Conservation (phyloP, 805 yeast species). For the Candida ulmi region DNA sequence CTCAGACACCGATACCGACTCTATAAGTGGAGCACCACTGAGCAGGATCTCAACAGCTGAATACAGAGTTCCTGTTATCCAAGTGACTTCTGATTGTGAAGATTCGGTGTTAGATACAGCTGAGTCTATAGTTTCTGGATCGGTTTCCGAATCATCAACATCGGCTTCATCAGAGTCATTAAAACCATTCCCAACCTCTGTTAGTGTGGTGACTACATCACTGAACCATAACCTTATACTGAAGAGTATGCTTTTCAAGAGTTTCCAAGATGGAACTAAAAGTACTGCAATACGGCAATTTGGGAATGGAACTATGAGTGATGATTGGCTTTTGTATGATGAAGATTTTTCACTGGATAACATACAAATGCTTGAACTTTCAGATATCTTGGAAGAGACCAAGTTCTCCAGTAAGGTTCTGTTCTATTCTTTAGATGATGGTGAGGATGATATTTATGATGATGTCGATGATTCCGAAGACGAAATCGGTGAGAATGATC, state of each 20-base stretch:
- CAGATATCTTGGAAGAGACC: constrained; percentile 27
- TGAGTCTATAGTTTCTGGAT: not conserved
- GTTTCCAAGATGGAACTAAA: constrained; percentile 13
- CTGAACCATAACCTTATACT: constrained; percentile 12
- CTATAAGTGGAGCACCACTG: not conserved
- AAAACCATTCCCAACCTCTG: constrained; percentile 12
- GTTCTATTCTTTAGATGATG: constrained; percentile 23
- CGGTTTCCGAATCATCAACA: constrained; percentile 1
- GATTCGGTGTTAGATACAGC: not conserved
- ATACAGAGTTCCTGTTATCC: not conserved
- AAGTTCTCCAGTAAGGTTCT: constrained; percentile 25
- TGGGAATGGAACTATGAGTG: constrained; percentile 25
- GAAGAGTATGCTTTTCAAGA: constrained; percentile 17
- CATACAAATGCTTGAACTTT: constrained; percentile 27
- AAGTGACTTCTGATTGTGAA: constrained; percentile 1
- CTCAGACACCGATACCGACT: not conserved
- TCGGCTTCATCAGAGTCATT: constrained; percentile 3
- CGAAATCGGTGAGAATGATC: constrained; percentile 14
- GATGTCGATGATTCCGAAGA: constrained; percentile 2
- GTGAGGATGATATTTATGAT: constrained; percentile 8
- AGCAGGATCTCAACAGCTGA: not conserved
- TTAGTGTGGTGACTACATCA: constrained; percentile 6
- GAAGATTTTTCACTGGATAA: constrained; percentile 30
- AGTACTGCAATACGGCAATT: constrained; percentile 22
- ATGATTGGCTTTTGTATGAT: constrained; percentile 38